A percentile compares a stretch with the other conserved stretches of the same genome.
Evolutionary conservation across 768 basidiomycete species (phyloP).

Genomic region (Leccinum arenicola): DNA sequence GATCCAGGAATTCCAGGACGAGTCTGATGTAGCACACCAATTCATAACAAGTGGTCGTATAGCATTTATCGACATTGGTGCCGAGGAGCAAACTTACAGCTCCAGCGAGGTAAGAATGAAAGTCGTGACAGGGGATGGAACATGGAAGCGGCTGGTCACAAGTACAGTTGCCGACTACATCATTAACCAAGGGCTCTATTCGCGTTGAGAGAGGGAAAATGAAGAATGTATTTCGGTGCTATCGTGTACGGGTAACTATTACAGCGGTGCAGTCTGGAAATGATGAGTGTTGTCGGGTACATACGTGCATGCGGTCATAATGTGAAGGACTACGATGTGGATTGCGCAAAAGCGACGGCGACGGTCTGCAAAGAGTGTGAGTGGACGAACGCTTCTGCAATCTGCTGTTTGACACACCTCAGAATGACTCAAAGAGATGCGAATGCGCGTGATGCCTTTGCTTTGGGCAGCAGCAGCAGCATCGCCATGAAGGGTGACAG

Average conservation of each 20-base stretch:
- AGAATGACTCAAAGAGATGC: slow-evolving; percentile 90
- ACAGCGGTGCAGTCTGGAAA: neutral
- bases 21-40: slow-evolving; percentile 38
- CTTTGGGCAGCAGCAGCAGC: slow-evolving; percentile 69
- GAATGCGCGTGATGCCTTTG: slow-evolving; percentile 70
- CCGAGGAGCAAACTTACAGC: slow-evolving; percentile 56
- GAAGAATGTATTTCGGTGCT: slow-evolving; percentile 15
- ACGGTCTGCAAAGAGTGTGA: slow-evolving; percentile 52
- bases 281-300: neutral
- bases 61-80: slow-evolving; percentile 58
- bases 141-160: slow-evolving; percentile 51
- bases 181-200: slow-evolving; percentile 44
- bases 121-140: slow-evolving; percentile 17
- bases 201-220: neutral
- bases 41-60: slow-evolving; percentile 55
- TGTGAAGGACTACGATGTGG: slow-evolving; percentile 33
- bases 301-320: neutral
- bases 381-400: slow-evolving; percentile 2
- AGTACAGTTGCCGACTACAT: slow-evolving; percentile 51
- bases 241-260: neutral
- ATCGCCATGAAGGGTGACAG: slow-evolving; percentile 74
- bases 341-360: slow-evolving; percentile 87
- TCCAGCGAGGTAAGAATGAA: slow-evolving; percentile 61
- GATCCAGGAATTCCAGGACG: slow-evolving; percentile 29
- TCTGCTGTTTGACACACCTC: slow-evolving; percentile 55